Evolutionary conservation across 768 basidiomycete genomes (phyloP).

Genomic region (Chalciporus pseudorubinellus): DNA sequence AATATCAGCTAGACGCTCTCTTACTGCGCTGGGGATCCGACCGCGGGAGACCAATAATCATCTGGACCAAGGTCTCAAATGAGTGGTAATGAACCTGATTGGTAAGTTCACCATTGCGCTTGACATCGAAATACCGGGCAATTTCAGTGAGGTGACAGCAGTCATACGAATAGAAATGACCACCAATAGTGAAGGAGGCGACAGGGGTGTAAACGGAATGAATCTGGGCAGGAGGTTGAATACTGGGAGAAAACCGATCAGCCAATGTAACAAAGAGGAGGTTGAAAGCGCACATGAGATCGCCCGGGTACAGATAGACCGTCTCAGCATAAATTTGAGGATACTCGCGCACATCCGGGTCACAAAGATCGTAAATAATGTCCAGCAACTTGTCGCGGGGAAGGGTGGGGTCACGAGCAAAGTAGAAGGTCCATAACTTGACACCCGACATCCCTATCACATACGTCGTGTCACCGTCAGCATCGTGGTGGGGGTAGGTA

Average conservation of each 20-base stretch:
- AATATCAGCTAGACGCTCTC: too few species aligned
- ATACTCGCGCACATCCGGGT: neutral
- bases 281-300: neutral
- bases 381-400: too few species aligned
- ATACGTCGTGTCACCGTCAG: constrained; percentile 1
- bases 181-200: neutral
- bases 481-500: constrained; percentile 9
- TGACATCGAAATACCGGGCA: neutral
- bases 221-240: neutral
- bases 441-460: neutral
- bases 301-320: neutral
- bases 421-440: constrained; percentile 9
- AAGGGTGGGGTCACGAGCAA: neutral
- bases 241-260: neutral
- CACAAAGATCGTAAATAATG: too few species aligned
- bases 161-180: neutral
- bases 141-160: neutral
- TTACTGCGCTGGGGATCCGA: neutral
- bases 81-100: neutral
- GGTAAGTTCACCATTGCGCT: neutral
- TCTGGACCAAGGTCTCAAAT: neutral
- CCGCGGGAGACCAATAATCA: neutral
- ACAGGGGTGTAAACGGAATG: neutral
- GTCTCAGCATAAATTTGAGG: neutral
- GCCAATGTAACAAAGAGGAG: neutral